Base-by-base conservation (phyloP, 495 filamentous ascomycete species). In the Podospora anserina region DNA sequence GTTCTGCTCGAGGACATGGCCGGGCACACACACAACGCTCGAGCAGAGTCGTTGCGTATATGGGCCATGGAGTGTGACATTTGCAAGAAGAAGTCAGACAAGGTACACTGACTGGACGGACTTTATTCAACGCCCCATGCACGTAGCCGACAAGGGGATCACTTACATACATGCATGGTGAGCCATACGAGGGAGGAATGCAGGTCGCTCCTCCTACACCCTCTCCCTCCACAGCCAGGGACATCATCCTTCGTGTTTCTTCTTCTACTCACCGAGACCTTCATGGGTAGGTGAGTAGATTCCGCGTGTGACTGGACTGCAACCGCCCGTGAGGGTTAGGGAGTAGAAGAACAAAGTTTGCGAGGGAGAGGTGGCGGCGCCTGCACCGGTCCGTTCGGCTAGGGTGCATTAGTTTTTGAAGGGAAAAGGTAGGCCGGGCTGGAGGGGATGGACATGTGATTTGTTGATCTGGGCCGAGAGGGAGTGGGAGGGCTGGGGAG, bases 331-430 rank as follows among this genome's bases (percentile, higher is more conserved):
- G 39, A 49, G 15, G 23, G 23, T 23, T 23, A 23, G 23, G 23
- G 23, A 23, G 39, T 32, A 16, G 39, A 49, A 49, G 15, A 49
- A 49, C 39, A 49, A 49, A 49, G 15, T 49, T 11, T 49, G 9
- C 2, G 39, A 9, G 9, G 9, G 9, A 49, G 13, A 63, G 18
- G 61, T 63, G 61, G 61, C 61, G 27, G 32, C 30, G 13, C 49
- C 61, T 63, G 61, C 32, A 63, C 61, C 61, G 34, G 5, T 20
- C 61, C 61, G 61, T 6, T 63, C 61, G 61, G 61, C 61, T 63
- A 63, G 20, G 28, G 18, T 44, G 61, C 61, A 63, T 63, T 39
- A 63, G 61, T n/a, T n/a, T n/a, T 20, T 34, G 4, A 2, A 16
- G 39, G 39, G 5, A 11, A 13, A 49, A 11, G 39, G 23, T 61